phyloP scores from a whole-genome alignment of 148 eudicot genomes.

The Beta vulgaris region DNA sequence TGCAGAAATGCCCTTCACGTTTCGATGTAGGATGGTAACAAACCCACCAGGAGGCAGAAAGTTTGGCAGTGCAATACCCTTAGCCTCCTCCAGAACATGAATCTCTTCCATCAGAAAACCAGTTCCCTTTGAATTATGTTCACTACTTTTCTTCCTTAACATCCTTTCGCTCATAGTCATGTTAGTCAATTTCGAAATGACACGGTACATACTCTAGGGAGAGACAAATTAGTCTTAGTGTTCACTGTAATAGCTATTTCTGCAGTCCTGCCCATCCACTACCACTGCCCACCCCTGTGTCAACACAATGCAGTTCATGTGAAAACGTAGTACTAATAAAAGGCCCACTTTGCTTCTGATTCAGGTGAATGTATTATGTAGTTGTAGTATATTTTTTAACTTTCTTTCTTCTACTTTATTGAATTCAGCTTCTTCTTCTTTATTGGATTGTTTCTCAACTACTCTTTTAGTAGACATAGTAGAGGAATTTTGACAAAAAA shows the following conservation, averaged over 20 bases:
- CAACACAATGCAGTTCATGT: too few relatives aligned
- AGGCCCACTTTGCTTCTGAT: too few relatives aligned
- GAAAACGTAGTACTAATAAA: too few relatives aligned
- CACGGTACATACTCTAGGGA: not conserved
- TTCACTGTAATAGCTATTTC: not conserved
- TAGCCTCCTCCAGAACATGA: slow-evolving; percentile 40
- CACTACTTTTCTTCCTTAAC: not conserved
- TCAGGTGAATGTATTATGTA: too few relatives aligned
- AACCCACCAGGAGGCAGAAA: slow-evolving; percentile 51
- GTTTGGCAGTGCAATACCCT: slow-evolving; percentile 54
- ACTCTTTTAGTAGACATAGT: too few relatives aligned
- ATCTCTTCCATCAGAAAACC: slow-evolving; percentile 43
- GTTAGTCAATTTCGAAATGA: not conserved
- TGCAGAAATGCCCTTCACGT: slow-evolving; percentile 31
- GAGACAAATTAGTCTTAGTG: not conserved
- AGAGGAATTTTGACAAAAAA: too few relatives aligned
- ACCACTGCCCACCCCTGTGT: too few relatives aligned
- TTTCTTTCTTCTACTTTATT: too few relatives aligned
- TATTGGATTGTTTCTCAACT: too few relatives aligned
- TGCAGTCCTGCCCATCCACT: too few relatives aligned
- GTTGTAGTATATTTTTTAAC: too few relatives aligned
- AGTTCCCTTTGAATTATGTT: not conserved
- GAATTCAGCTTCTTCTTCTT: too few relatives aligned
- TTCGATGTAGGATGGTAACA: slow-evolving; percentile 28
- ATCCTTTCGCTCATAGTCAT: not conserved